Conservation (phyloP, 345 rosid species). For the Clausena lansium region DNA sequence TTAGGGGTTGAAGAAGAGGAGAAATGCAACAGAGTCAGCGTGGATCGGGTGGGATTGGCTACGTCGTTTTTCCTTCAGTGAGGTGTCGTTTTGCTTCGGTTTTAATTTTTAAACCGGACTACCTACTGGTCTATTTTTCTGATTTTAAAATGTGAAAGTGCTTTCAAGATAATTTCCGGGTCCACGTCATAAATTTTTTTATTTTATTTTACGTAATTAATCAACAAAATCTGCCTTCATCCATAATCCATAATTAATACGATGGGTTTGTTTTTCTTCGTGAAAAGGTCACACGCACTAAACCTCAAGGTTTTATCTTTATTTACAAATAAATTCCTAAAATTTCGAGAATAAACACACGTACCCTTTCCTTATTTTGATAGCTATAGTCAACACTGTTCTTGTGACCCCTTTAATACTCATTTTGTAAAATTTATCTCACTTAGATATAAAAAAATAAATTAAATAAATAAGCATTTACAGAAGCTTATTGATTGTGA, state of each 20-base stretch:
- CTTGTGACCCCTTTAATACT: no score
- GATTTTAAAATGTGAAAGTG: background rate
- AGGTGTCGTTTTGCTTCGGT: conserved; percentile 17
- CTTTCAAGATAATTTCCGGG: background rate
- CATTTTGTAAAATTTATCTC: no score
- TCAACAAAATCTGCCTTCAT: background rate
- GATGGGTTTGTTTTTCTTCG: no score
- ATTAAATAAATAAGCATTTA: no score
- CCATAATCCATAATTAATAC: background rate
- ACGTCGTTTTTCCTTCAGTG: conserved; percentile 14
- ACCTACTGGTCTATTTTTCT: conserved; percentile 7
- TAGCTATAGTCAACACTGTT: no score
- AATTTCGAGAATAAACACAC: no score
- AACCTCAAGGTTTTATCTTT: background rate
- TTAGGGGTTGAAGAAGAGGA: conserved; percentile 10
- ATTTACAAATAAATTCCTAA: no score
- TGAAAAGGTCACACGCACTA: background rate
- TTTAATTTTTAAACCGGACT: background rate
- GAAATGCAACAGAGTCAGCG: background rate
- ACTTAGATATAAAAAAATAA: no score
- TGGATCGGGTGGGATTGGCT: background rate
- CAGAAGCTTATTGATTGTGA: no score
- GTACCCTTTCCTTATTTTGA: no score
- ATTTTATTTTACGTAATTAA: background rate
- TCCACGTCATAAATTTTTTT: background rate